A percentile compares a stretch with the other conserved stretches of the same genome.
phyloP scores from a whole-genome alignment of 78 protist species.

The Cyanophora paradoxa region DNA sequence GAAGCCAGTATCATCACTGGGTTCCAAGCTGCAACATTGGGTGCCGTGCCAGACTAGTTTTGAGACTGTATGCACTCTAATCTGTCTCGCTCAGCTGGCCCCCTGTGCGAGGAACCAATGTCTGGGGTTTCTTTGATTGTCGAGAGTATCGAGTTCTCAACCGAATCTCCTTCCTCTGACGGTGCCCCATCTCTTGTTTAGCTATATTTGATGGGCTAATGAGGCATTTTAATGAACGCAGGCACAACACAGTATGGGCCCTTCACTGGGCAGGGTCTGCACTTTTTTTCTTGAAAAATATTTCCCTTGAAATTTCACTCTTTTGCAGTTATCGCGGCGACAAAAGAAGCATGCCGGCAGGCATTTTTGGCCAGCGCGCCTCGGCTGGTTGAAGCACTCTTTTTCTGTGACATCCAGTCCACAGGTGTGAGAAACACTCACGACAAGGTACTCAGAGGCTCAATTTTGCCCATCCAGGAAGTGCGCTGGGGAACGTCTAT shows the following conservation, averaged over 20 bases:
- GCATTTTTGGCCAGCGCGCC: slow-evolving; percentile 43
- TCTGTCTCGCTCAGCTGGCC: slow-evolving; percentile 79
- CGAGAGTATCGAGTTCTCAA: slow-evolving; percentile 4
- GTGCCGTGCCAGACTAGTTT: too few relatives aligned
- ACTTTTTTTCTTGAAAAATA: too few relatives aligned
- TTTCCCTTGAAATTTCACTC: too few relatives aligned
- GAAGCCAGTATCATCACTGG: neutral
- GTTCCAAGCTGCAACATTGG: neutral
- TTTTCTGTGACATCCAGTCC: slow-evolving; percentile 72
- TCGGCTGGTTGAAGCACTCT: slow-evolving; percentile 82
- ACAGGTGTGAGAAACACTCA: neutral
- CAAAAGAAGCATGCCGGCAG: slow-evolving; percentile 65
- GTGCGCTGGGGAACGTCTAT: slow-evolving; percentile 90
- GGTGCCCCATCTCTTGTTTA: too few relatives aligned
- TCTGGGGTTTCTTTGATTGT: slow-evolving; percentile 72
- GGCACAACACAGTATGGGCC: too few relatives aligned
- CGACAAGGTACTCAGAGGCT: neutral
- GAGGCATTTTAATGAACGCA: too few relatives aligned
- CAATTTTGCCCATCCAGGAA: neutral
- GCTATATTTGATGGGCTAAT: too few relatives aligned
- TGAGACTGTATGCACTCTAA: too few relatives aligned
- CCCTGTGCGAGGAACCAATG: slow-evolving; percentile 96
- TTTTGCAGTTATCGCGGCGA: slow-evolving; percentile 68
- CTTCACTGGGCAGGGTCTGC: too few relatives aligned
- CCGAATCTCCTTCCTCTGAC: too few relatives aligned